Evolutionary conservation across 257 asterid species (phyloP).

Genomic region (Plantago major): DNA sequence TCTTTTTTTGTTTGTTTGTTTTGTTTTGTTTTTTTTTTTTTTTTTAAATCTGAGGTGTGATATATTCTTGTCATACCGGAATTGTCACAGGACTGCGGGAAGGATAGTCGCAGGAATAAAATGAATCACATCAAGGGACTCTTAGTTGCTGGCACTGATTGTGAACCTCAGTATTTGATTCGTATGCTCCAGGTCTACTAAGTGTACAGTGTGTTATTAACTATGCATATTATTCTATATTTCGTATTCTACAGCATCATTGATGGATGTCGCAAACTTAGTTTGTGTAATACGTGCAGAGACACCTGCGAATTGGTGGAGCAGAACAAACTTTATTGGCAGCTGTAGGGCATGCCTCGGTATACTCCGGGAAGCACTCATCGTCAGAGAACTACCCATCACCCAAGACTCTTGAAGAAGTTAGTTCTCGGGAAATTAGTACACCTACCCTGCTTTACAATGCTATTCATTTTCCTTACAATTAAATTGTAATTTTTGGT

Average conservation of each 20-base stretch:
- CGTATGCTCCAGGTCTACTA: constrained; percentile 98
- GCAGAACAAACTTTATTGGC: constrained; percentile 85
- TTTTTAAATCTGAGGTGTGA: too few species aligned
- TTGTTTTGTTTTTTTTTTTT: not conserved
- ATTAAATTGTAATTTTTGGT: too few species aligned
- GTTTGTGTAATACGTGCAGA: constrained; percentile 50
- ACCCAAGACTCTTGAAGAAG: constrained; percentile 36
- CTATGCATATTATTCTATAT: not conserved
- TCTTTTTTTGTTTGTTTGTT: too few species aligned
- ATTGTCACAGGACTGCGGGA: constrained; percentile 76
- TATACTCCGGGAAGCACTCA: constrained; percentile 57
- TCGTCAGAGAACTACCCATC: constrained; percentile 11
- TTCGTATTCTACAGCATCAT: constrained; percentile 18
- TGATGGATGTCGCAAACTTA: constrained; percentile 24
- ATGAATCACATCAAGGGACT: constrained; percentile 79
- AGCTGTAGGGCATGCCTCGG: constrained; percentile 86
- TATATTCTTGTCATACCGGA: constrained; percentile 17
- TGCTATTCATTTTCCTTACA: too few species aligned
- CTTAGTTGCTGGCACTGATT: constrained; percentile 91
- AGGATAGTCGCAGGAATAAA: constrained; percentile 86
- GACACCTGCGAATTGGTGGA: constrained; percentile 82
- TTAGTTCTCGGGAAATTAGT: too few species aligned
- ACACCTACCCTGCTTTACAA: too few species aligned
- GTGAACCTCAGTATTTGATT: constrained; percentile 93
- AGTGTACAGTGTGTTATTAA: constrained; percentile 7